A percentile compares a stretch with the other conserved stretches of the same genome.
Conservation (phyloP, 139 green algal species). For the Auxenochlorella pyrenoidosa region DNA sequence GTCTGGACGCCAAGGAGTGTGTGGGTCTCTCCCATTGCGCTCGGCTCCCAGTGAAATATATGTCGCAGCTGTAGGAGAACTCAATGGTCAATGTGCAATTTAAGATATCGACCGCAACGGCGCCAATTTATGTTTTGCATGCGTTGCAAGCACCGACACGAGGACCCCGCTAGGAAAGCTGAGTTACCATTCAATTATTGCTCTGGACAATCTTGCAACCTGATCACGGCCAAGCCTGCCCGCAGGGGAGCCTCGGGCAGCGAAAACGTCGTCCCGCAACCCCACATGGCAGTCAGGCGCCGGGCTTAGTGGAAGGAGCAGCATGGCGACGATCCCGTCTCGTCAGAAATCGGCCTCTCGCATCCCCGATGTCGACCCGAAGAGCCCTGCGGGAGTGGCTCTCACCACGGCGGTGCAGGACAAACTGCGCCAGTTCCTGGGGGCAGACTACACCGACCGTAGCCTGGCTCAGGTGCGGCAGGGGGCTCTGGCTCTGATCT, state of each 20-base stretch:
- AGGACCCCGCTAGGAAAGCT: too few relatives aligned
- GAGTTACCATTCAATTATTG: neutral
- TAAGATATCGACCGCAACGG: too few relatives aligned
- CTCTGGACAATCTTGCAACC: neutral
- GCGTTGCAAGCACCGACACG: too few relatives aligned
- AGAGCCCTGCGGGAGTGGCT: neutral
- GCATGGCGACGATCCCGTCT: neutral
- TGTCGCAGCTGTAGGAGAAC: too few relatives aligned
- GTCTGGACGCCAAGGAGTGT: constrained; percentile 39
- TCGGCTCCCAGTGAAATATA: neutral
- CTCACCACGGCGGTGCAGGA: constrained; percentile 1
- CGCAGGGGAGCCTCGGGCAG: too few relatives aligned
- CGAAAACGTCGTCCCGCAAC: too few relatives aligned
- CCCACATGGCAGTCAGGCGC: neutral
- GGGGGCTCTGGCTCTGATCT: neutral
- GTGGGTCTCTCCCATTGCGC: neutral
- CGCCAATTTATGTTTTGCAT: too few relatives aligned
- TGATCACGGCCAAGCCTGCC: neutral
- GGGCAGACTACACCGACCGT: constrained; percentile 27
- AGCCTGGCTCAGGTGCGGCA: constrained; percentile 26
- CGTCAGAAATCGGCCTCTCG: neutral
- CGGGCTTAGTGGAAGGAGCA: neutral
- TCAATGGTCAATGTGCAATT: neutral
- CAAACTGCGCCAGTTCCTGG: constrained; percentile 36
- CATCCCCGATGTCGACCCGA: constrained; percentile 23